Evolutionary conservation across 2,329 filamentous ascomycete genomes (phyloP), one percentile per base, ranked within the genome.

Genomic region (Aspergillus japonicus): DNA sequence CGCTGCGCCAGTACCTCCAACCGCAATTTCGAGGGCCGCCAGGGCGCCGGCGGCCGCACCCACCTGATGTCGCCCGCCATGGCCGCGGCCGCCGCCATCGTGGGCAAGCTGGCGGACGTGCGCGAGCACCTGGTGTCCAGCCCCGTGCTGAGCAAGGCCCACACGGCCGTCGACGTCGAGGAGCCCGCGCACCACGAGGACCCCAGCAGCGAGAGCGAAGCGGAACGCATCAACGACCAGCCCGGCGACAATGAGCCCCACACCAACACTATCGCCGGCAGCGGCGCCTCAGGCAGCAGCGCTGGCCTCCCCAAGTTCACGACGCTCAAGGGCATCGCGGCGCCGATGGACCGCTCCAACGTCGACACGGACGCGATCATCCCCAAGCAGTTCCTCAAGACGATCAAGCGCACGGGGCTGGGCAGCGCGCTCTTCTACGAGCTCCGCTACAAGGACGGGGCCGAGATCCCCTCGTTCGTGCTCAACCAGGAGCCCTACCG

Each of bases 361-460:
- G 88, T 97, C 69, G 95, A 99, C 80, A 99, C 95, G n/a, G 95
- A 99, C 71, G 94, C 94, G 73, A 97, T 98, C 78, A 99, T 99
- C 68, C 95, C 95, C 65, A 99, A 99, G 80, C 95, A 99, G 76
- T 99, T 98, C 82, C 85, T 99, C 65, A 99, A 98, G 83, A 99
- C 95, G 47, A 98, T 98, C 80, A 98, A 98, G 85, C 91, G 95
- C 60, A 96, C 94, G 1, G 95, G 95, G 65, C 89, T 99, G 10
- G 93, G 93, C 60, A 85, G 82, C 24, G 94, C 94, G 44, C 86
- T 96, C 55, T 99, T 99, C 84, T 86, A 93, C 75, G 88, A 86
- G 64, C 88, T 92, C 78, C 88, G 95, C 57, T 96, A 87, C 79
- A 86, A 89, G 10, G 88, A 91, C 68, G 89, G 89, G 64, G 82